A percentile compares a stretch with the other conserved stretches of the same genome.
Conservation (phyloP, 1,284 basidiomycete species). For the Ustilago esculenta region DNA sequence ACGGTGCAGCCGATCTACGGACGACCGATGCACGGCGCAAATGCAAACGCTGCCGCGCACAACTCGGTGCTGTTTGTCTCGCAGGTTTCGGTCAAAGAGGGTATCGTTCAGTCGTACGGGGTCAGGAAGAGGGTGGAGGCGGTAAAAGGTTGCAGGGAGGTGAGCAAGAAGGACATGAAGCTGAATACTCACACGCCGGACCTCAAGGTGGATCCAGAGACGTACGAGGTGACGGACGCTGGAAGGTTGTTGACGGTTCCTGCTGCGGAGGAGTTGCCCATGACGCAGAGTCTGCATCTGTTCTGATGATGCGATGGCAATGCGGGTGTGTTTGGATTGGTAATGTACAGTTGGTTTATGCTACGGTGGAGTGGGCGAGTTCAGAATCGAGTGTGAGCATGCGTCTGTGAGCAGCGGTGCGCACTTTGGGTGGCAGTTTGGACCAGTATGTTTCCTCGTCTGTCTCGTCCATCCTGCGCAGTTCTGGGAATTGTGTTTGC, state of each 20-base stretch:
- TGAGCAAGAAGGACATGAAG: conserved; percentile 92
- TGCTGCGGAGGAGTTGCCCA: conserved; percentile 52
- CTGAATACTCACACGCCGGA: conserved; percentile 83
- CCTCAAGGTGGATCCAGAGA: conserved; percentile 92
- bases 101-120: conserved; percentile 76
- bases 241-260: conserved; percentile 53
- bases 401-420: conserved; percentile 5
- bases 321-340: not conserved
- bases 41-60: conserved; percentile 77
- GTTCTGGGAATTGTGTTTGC: not conserved
- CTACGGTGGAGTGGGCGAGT: not conserved
- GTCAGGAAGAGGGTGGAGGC: conserved; percentile 80
- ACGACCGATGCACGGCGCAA: conserved; percentile 87
- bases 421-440: conserved; percentile 14
- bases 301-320: conserved; percentile 5
- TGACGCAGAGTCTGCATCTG: conserved; percentile 51
- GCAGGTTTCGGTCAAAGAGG: conserved; percentile 50
- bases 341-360: not conserved
- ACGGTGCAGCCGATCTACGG: conserved; percentile 88
- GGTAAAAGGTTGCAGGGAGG: conserved; percentile 79
- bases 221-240: conserved; percentile 69
- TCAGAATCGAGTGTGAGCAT: conserved; percentile 3
- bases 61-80: conserved; percentile 84
- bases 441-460: conserved; percentile 22
- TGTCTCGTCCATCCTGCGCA: conserved; percentile 3